Conservation (phyloP, 1,284 basidiomycete genomes). For the Prillingera fragicola region DNA sequence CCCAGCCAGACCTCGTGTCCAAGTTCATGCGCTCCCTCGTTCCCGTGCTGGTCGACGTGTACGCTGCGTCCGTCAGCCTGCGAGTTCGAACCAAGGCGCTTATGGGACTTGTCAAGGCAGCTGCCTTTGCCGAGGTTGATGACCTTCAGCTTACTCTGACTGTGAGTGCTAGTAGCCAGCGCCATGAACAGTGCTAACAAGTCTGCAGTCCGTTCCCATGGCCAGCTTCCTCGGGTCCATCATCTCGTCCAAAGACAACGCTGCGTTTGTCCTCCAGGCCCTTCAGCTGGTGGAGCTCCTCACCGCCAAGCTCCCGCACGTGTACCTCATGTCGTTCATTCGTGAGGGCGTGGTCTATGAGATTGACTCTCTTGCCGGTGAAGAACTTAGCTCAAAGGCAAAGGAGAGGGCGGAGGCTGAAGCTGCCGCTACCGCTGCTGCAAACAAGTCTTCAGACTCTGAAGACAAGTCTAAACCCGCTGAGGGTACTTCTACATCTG, state of each 20-base stretch:
- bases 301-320: constrained; percentile 67
- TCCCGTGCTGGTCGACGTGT: constrained; percentile 89
- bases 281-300: constrained; percentile 87
- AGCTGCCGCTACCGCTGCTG: constrained; percentile 5
- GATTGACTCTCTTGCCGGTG: constrained; percentile 66
- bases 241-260: constrained; percentile 81
- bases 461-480: constrained; percentile 3
- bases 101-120: constrained; percentile 77
- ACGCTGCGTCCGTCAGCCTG: constrained; percentile 82
- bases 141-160: constrained; percentile 68
- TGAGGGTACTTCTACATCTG: background rate
- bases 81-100: constrained; percentile 81
- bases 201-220: constrained; percentile 72
- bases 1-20: constrained; percentile 66
- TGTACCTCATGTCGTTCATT: constrained; percentile 80
- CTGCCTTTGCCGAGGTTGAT: constrained; percentile 74
- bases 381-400: constrained; percentile 52
- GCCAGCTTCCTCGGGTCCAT: constrained; percentile 89
- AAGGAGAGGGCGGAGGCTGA: constrained; percentile 5
- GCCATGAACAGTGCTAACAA: background rate
- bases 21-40: constrained; percentile 80
- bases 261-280: constrained; percentile 73
- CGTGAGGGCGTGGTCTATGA: constrained; percentile 92
- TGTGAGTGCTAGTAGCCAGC: constrained; percentile 53
- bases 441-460: constrained; percentile 4